Conservation (phyloP, 441 rosid species). For the Erodium moschatum region DNA sequence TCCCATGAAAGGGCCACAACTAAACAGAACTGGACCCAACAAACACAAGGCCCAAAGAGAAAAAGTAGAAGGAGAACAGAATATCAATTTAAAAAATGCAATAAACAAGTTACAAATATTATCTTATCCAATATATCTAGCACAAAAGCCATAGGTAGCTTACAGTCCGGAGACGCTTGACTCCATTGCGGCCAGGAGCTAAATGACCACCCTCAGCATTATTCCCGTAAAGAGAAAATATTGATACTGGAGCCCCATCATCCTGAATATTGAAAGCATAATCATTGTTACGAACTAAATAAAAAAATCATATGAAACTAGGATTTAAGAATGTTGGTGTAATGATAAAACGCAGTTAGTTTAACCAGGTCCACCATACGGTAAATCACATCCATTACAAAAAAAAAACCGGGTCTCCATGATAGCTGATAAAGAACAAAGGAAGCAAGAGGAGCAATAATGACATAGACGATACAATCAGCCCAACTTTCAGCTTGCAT, state of each 20-base stretch:
- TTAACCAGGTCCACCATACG: neutral
- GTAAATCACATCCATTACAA: neutral
- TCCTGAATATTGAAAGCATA: constrained; percentile 40
- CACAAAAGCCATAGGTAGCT: constrained; percentile 18
- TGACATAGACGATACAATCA: neutral
- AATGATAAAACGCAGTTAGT: neutral
- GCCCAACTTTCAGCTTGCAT: neutral
- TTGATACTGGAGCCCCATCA: constrained; percentile 86
- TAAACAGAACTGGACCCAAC: too few species aligned
- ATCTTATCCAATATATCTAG: constrained; percentile 10
- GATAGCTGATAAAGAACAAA: neutral
- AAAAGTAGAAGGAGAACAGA: neutral
- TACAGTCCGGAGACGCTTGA: constrained; percentile 99
- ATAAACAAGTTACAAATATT: neutral
- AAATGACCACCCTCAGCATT: constrained; percentile 78
- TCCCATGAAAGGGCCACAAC: too few species aligned
- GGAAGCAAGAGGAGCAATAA: neutral
- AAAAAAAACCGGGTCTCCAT: neutral
- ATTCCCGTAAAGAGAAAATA: constrained; percentile 69
- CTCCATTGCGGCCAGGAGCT: constrained; percentile 88
- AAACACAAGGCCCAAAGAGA: too few species aligned
- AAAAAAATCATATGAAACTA: neutral
- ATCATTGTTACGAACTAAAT: neutral
- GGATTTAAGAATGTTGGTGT: neutral
- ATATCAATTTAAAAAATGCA: neutral